phyloP scores from a whole-genome alignment of 2,329 filamentous ascomycete species.

The Ceratocystis colombiana region DNA sequence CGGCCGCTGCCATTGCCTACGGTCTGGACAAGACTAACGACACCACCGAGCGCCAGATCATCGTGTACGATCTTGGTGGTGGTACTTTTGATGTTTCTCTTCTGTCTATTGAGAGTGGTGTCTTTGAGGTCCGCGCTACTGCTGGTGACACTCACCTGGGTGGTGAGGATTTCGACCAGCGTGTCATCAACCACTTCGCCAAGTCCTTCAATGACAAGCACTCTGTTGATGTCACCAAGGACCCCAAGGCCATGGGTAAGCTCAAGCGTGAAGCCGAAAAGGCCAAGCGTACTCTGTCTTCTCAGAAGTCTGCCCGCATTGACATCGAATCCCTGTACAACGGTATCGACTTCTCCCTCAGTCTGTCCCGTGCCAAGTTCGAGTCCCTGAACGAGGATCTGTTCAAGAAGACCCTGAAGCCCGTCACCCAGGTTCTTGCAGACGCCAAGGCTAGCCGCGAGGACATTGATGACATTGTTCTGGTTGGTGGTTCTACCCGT shows the following conservation, averaged over 20 bases:
- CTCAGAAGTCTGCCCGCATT: slow-evolving; percentile 83
- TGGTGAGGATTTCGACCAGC: slow-evolving; percentile 98
- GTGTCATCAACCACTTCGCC: slow-evolving; percentile 89
- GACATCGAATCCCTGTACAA: slow-evolving; percentile 97
- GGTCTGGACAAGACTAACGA: slow-evolving; percentile 75
- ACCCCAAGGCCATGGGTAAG: slow-evolving; percentile 97
- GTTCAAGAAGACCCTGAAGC: slow-evolving; percentile 99
- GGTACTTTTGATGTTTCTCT: slow-evolving; percentile 93
- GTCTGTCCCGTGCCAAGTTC: slow-evolving; percentile 95
- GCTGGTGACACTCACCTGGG: slow-evolving; percentile 95
- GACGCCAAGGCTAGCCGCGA: slow-evolving; percentile 95
- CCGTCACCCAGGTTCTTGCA: slow-evolving; percentile 96
- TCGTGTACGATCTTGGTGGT: slow-evolving; percentile 89
- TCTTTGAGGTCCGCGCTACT: slow-evolving; percentile 89
- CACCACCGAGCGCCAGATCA: slow-evolving; percentile 69
- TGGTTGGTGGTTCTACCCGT: slow-evolving; percentile 97
- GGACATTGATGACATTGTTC: slow-evolving; percentile 91
- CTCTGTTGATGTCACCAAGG: slow-evolving; percentile 81
- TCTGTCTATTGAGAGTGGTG: slow-evolving; percentile 79
- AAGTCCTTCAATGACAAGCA: slow-evolving; percentile 99
- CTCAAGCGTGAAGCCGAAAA: slow-evolving; percentile 99
- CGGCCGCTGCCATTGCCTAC: slow-evolving; percentile 89
- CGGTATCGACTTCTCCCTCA: slow-evolving; percentile 97
- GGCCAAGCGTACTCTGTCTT: slow-evolving; percentile 96
- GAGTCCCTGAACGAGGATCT: slow-evolving; percentile 98